Percentiles rank a stretch among this genome's conserved stretches.
phyloP scores from a whole-genome alignment of 1,139 yeast genomes.

The Hyphopichia wangnamkhiaoensis region DNA sequence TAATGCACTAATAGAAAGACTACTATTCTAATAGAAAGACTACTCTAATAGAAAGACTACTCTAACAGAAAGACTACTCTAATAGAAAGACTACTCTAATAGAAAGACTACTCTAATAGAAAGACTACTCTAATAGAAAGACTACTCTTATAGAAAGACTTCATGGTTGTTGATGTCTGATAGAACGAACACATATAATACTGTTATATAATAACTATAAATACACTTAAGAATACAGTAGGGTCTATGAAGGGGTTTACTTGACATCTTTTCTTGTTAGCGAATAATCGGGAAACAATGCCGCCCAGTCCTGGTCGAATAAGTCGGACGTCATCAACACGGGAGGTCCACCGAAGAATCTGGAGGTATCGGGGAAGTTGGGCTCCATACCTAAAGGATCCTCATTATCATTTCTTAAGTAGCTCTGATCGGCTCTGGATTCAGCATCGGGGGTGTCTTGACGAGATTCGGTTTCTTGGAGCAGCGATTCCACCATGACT shows the following conservation, averaged over 20 bases:
- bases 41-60: too few relatives aligned
- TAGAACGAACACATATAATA: too few relatives aligned
- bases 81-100: too few relatives aligned
- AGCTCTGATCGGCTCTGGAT: neutral
- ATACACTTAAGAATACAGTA: too few relatives aligned
- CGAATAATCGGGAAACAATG: slow-evolving; percentile 45
- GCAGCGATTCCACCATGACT: neutral
- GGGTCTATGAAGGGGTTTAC: neutral
- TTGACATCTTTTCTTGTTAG: neutral
- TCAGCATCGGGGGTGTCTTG: neutral
- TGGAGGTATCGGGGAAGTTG: slow-evolving; percentile 25
- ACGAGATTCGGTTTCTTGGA: neutral
- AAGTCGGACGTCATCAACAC: slow-evolving; percentile 54
- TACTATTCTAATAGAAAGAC: too few relatives aligned
- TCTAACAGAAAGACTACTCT: too few relatives aligned
- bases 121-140: too few relatives aligned
- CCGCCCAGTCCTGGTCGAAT: slow-evolving; percentile 53
- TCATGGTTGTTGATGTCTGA: too few relatives aligned
- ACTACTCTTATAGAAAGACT: too few relatives aligned
- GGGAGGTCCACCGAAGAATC: slow-evolving; percentile 55
- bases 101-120: too few relatives aligned
- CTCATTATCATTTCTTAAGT: neutral
- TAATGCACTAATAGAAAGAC: too few relatives aligned
- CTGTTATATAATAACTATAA: too few relatives aligned
- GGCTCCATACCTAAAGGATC: neutral